Base-by-base conservation (phyloP, 1,284 basidiomycete species). In the Hymenochaete sp. region DNA sequence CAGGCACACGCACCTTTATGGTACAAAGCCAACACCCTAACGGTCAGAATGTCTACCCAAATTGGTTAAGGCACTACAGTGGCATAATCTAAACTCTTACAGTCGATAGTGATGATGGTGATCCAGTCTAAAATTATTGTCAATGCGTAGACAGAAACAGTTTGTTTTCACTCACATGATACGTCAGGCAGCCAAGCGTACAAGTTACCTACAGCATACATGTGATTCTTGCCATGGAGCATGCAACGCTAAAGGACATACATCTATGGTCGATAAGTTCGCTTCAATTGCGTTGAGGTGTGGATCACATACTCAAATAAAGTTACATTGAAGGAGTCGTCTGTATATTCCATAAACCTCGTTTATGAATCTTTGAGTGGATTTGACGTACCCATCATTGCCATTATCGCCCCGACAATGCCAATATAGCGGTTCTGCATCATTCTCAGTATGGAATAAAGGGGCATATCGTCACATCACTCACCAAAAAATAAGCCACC, bases 21-120 rank as follows among this genome's bases (percentile, higher is more conserved):
- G 11, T 39, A 45, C 10, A 45, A 28, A 14, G 44, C 44, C 13
- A 45, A 31, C n/a, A 45, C 44, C 3, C 44, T 37, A 11, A 45
- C 31, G 26, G 33, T 18, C 3, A 45, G 36, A 19, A 39, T 31
- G 39, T 45, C 44, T 45, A 13, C 10, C 10, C 8, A 9, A 25
- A 10, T 21, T 16, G n/a, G 14, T 38, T 8, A 38, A 22, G n/a
- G 8, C 5, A 13, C 25, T 8, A 6, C 14, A 39, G 14, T 2
- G 26, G 31, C 1, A 14, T 4, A 10, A 19, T n/a, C 7, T 5
- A 8, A 8, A n/a, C 32, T 8, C 26, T 42, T 29, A 35, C 42
- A 43, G 31, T 43, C 42, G 4, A 43, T 43, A 10, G 26, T 16
- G 27, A 43, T 16, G 18, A 43, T 9, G 11, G 19, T 36, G n/a